Conservation (phyloP, 2,329 filamentous ascomycete genomes). For the Trematosphaeria pertusa region DNA sequence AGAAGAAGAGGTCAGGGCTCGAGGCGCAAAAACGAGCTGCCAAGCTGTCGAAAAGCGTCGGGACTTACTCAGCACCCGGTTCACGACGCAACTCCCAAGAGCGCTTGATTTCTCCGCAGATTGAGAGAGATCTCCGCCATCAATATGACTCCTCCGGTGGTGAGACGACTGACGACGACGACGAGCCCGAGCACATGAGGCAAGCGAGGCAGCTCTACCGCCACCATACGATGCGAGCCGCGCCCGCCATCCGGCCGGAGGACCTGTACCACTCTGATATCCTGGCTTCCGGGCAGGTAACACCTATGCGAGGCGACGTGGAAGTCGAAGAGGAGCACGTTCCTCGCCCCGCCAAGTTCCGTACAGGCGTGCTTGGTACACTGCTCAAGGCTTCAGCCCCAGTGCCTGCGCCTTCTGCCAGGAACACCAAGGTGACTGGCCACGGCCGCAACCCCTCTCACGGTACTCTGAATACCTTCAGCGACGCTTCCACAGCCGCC, state of each 20-base stretch:
- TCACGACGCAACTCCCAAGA: conserved; percentile 47
- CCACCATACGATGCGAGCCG: conserved; percentile 36
- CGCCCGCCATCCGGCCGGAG: conserved; percentile 27
- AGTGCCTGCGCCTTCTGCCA: conserved; percentile 9
- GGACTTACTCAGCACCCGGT: conserved; percentile 43
- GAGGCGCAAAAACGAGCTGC: conserved; percentile 44
- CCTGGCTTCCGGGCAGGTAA: conserved; percentile 55
- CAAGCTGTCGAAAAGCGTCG: conserved; percentile 43
- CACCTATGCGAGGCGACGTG: conserved; percentile 54
- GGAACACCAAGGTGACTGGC: conserved; percentile 18
- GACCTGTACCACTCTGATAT: conserved; percentile 41
- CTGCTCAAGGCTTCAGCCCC: conserved; percentile 63
- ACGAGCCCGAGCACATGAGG: conserved; percentile 42
- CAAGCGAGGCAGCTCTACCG: conserved; percentile 51
- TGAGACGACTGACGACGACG: conserved; percentile 34
- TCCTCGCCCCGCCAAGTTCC: conserved; percentile 71
- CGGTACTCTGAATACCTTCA: conserved; percentile 28
- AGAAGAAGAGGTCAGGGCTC: conserved; percentile 43
- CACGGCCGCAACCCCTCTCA: conserved; percentile 35
- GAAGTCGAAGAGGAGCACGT: conserved; percentile 69
- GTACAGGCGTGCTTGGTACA: conserved; percentile 75
- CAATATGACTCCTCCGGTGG: conserved; percentile 26
- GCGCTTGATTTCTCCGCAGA: conserved; percentile 22
- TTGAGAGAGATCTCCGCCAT: conserved; percentile 11
- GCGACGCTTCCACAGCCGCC: conserved; percentile 41